Conservation (phyloP, 2,329 filamentous ascomycete species). For the Paraphaeosphaeria sporulosa region DNA sequence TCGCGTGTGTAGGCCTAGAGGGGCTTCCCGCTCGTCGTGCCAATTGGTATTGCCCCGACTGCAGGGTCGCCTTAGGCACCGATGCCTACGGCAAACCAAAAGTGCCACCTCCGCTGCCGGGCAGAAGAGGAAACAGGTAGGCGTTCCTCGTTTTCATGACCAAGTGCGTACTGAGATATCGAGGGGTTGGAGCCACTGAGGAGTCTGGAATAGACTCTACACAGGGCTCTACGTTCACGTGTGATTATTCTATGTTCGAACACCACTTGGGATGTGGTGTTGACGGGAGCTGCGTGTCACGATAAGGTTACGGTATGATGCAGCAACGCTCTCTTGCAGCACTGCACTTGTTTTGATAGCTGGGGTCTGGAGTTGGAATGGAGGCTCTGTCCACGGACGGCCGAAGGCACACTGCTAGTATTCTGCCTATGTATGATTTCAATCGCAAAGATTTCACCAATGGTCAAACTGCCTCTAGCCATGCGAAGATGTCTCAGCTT, state of each 20-base stretch:
- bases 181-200: constrained; percentile 45
- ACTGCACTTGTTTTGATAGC: neutral
- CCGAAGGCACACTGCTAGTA: neutral
- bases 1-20: constrained; percentile 74
- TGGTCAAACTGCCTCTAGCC: too few relatives aligned
- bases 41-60: constrained; percentile 87
- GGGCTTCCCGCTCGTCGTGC: constrained; percentile 74
- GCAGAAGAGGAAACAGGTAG: constrained; percentile 44
- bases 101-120: constrained; percentile 42
- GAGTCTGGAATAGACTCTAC: neutral
- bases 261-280: constrained; percentile 7
- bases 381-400: neutral
- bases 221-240: constrained; percentile 22
- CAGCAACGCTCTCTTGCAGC: neutral
- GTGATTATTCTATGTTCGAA: neutral
- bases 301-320: neutral
- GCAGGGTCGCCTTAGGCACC: constrained; percentile 48
- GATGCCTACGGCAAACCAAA: constrained; percentile 46
- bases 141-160: constrained; percentile 27
- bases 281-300: neutral
- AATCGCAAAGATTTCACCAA: neutral
- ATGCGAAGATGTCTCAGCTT: too few relatives aligned
- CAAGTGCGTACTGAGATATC: constrained; percentile 38
- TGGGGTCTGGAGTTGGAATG: neutral
- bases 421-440: neutral